Evolutionary conservation across 108 stramenopile species (phyloP).

Genomic region (Aurantiochytrium sp.): DNA sequence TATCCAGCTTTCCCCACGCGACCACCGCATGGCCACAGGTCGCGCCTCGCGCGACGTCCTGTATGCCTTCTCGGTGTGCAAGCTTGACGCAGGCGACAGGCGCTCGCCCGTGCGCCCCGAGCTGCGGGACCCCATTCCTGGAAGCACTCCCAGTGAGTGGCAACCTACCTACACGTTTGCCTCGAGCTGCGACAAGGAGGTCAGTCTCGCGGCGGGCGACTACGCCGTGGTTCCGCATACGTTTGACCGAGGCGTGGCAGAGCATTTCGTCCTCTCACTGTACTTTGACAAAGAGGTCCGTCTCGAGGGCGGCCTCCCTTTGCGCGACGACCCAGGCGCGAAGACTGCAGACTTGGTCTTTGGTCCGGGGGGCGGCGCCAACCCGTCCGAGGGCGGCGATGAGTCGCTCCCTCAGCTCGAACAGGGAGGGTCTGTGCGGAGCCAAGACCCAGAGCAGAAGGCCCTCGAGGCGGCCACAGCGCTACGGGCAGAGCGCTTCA

Average conservation of each 20-base stretch:
- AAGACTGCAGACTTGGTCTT: no score
- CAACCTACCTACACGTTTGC: not conserved
- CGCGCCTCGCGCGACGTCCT: not conserved
- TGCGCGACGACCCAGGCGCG: not conserved
- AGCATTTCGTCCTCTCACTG: not conserved
- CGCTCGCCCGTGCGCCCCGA: not conserved
- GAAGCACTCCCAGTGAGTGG: not conserved
- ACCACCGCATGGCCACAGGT: not conserved
- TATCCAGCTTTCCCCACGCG: not conserved
- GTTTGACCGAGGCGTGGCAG: not conserved
- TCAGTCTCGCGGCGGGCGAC: not conserved
- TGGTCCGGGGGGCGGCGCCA: no score
- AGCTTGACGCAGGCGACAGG: not conserved
- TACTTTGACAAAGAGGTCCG: not conserved
- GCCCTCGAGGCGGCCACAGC: not conserved
- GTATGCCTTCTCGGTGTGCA: not conserved
- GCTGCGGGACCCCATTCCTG: not conserved
- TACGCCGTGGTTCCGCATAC: constrained; percentile 13
- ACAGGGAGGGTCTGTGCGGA: not conserved
- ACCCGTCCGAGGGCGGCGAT: not conserved
- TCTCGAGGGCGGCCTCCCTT: not conserved
- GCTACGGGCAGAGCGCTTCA: not conserved
- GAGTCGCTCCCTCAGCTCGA: not conserved
- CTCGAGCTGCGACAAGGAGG: not conserved
- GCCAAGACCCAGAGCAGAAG: not conserved